Base-by-base conservation (phyloP, 2,329 filamentous ascomycete genomes). In the Cryoendolithus antarcticus region DNA sequence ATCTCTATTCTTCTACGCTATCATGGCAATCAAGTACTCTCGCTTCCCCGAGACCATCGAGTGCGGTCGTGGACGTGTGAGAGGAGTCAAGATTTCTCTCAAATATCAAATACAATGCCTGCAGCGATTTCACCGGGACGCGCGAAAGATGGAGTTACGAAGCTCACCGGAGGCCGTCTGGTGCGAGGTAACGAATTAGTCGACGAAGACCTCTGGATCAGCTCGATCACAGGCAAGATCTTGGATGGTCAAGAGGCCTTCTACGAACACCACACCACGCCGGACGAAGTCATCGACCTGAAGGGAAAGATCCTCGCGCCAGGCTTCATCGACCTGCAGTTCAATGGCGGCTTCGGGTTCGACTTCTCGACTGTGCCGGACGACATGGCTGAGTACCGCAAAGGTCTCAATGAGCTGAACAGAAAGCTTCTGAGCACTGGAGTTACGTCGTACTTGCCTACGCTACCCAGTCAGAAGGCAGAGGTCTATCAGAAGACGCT, bases 271-370 rank as follows among this genome's bases (percentile, higher is more conserved):
- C 69, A 77, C 34, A 65, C 72, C 39, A 66, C 79, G 2, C 84
- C 88, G 1, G 83, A 89, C 56, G 64, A 77, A 49, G 78, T 80
- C 39, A 70, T 94, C 50, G 77, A 95, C 54, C 75, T 95, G 1
- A 75, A 77, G 37, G 85, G 86, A 42, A 84, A 84, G 51, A 89
- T 94, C 48, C 59, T 95, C 12, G 77, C 82, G 1, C 86, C 88
- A 0, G 88, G 88, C 19, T 72, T 95, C 55, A 91, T 95, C 51
- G 88, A 95, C 49, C 81, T 82, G 38, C 88, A 95, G 61, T 77
- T 95, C 50, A 95, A 95, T 54, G 88, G 88, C 35, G 86, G 83
- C 7, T 89, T 86, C 53, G 86, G 86, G 41, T 93, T 94, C 67
- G 89, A 94, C 65, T 94, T 93, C 60, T 91, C 85, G 3, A 76